Evolutionary conservation across 768 basidiomycete species (phyloP), one percentile per base, ranked within the genome.

Genomic region (Leucosporidium creatinivorum): DNA sequence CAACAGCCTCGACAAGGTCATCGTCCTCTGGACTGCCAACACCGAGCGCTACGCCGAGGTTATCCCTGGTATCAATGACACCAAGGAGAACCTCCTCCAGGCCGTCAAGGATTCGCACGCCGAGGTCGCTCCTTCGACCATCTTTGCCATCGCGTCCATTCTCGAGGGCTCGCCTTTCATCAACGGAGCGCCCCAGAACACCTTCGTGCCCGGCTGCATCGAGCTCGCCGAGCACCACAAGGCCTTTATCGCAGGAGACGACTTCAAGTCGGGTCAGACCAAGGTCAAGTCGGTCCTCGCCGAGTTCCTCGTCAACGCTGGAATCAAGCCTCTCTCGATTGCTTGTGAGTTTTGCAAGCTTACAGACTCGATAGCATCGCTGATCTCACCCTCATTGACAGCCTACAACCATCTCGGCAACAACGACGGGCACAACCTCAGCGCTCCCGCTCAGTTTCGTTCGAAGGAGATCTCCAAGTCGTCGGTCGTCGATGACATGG

Each of bases 391-490:
- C 33, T 36, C 33, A 6, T 36, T 5, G 33, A 36, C 33, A 36
- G 33, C 89, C 18, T 98, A 99, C 83, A 98, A 97, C 83, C 94
- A 98, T 78, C 86, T 99, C 64, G 94, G 94, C 21, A 96, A 97
- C 83, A 97, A 99, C 79, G 94, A 97, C 76, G 93, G 93, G 15
- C 85, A 86, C 78, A 96, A 94, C 80, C 81, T 98, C 76, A 87
- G 85, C 61, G 88, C 91, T 9, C 90, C 91, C 78, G 82, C 82
- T 69, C 94, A 97, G 81, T 99, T 98, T 86, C 88, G 87, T 82
- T 89, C 87, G 83, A 98, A 98, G 85, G 94, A 97, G 82, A 97
- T 97, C 80, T 87, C 86, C 83, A 97, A 98, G 85, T 89, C 88
- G 74, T 89, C 86, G 73, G 93, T 98, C 68, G 93, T 96, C 50